Evolutionary conservation across 164 flowering plant genomes (phyloP).

Genomic region (Vitis amurensis): DNA sequence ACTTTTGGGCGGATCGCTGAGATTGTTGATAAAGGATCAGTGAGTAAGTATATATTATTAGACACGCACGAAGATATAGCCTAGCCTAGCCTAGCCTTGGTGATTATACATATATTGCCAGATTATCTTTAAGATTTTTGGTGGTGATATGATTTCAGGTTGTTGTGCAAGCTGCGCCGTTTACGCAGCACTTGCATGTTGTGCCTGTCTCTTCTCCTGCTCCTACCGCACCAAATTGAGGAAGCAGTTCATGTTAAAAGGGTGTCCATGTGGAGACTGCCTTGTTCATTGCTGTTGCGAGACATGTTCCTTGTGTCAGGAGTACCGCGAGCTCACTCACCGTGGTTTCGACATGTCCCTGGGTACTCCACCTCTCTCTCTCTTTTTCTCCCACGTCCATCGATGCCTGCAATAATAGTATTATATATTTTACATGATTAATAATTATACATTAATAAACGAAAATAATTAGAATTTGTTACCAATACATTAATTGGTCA

Average conservation of each 20-base stretch:
- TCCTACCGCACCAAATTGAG: slow-evolving; percentile 9
- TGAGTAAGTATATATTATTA: not conserved
- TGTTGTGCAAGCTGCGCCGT: not conserved
- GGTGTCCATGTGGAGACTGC: slow-evolving; percentile 16
- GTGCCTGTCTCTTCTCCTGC: not conserved
- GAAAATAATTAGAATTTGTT: no score
- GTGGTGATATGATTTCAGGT: not conserved
- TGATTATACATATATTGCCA: no score
- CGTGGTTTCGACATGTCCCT: slow-evolving; percentile 13
- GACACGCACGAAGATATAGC: no score
- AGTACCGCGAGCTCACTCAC: slow-evolving; percentile 14
- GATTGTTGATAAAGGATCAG: slow-evolving; percentile 9
- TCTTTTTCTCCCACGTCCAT: no score
- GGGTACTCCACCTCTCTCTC: no score
- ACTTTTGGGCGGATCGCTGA: slow-evolving; percentile 17
- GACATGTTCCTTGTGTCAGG: slow-evolving; percentile 16
- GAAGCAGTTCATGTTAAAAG: slow-evolving; percentile 17
- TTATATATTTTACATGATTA: no score
- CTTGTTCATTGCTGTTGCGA: slow-evolving; percentile 10
- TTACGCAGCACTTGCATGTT: no score
- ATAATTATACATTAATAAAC: no score
- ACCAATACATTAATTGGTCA: no score
- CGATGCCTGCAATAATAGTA: no score
- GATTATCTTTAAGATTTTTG: no score
- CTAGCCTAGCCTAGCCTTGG: no score